Conservation (phyloP, 352 stramenopile species). For the Phytophthora cryptogea region DNA sequence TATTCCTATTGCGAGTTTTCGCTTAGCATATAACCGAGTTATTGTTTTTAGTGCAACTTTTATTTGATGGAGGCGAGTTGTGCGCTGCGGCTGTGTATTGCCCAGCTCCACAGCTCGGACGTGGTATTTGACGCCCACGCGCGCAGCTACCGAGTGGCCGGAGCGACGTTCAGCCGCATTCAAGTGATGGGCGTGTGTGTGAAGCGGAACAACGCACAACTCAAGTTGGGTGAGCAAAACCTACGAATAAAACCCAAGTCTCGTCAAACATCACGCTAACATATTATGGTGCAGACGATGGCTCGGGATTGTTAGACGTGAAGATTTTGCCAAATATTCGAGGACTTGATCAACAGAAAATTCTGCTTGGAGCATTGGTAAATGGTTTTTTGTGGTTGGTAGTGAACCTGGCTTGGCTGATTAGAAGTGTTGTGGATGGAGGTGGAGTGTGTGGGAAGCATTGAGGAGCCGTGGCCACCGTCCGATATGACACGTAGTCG, state of each 20-base stretch:
- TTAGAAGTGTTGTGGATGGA: slow-evolving; percentile 11
- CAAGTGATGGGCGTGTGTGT: slow-evolving; percentile 42
- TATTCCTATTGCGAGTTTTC: no score
- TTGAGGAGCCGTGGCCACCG: slow-evolving; percentile 29
- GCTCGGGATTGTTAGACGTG: slow-evolving; percentile 37
- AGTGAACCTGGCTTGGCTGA: slow-evolving; percentile 2
- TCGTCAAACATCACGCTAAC: no score
- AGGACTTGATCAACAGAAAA: slow-evolving; percentile 10
- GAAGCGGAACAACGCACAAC: slow-evolving; percentile 17
- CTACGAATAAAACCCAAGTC: slow-evolving; percentile 4
- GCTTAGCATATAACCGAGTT: background rate
- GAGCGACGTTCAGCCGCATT: slow-evolving; percentile 24
- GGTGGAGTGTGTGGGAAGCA: slow-evolving; percentile 46
- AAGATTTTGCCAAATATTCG: slow-evolving; percentile 16
- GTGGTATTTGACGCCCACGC: slow-evolving; percentile 24
- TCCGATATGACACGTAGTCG: slow-evolving; percentile 17
- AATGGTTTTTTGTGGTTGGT: background rate
- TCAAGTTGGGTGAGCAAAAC: slow-evolving; percentile 38
- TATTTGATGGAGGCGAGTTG: slow-evolving; percentile 28
- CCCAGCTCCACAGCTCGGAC: slow-evolving; percentile 29
- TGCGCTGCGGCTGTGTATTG: slow-evolving; percentile 37
- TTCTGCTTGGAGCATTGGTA: slow-evolving; percentile 42
- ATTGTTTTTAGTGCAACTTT: background rate
- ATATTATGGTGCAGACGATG: slow-evolving; percentile 35
- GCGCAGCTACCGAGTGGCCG: slow-evolving; percentile 24